Evolutionary conservation across 352 stramenopile genomes (phyloP).

Genomic region (Globisporangium middletonii): DNA sequence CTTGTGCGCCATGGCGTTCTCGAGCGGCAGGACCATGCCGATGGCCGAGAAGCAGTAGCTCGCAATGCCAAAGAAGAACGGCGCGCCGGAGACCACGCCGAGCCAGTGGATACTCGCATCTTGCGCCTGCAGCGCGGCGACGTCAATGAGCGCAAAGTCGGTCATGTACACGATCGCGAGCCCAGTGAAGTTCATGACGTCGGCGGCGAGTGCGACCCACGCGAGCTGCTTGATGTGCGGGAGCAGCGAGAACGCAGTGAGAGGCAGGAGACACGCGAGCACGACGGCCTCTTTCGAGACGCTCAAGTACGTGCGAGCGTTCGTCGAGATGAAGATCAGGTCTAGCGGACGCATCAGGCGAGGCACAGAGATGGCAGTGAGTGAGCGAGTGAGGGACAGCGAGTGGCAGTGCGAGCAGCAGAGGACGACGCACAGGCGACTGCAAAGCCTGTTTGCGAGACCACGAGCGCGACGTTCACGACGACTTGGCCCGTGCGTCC

Average conservation of each 20-base stretch:
- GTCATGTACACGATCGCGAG: slow-evolving; percentile 61
- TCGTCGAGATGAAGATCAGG: slow-evolving; percentile 80
- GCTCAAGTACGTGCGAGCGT: slow-evolving; percentile 47
- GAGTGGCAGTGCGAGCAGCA: too few relatives aligned
- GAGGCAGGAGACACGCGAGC: slow-evolving; percentile 23
- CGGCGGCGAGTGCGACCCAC: slow-evolving; percentile 65
- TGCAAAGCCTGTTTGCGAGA: slow-evolving; percentile 87
- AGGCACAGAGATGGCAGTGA: too few relatives aligned
- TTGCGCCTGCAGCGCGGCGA: neutral
- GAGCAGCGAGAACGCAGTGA: slow-evolving; percentile 51
- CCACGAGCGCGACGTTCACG: slow-evolving; percentile 81
- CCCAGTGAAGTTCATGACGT: slow-evolving; percentile 68
- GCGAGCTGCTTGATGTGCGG: slow-evolving; percentile 63
- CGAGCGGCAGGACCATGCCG: too few relatives aligned
- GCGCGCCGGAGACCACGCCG: slow-evolving; percentile 37
- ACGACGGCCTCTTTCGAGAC: slow-evolving; percentile 27
- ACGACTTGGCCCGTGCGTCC: slow-evolving; percentile 55
- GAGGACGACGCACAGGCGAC: slow-evolving; percentile 59
- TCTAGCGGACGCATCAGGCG: slow-evolving; percentile 15
- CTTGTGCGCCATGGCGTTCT: slow-evolving; percentile 50
- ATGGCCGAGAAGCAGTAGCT: slow-evolving; percentile 63
- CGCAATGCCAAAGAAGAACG: slow-evolving; percentile 70
- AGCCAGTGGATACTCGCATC: slow-evolving; percentile 19
- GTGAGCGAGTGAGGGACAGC: too few relatives aligned
- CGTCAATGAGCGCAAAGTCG: slow-evolving; percentile 52